Evolutionary conservation across 2,329 filamentous ascomycete genomes (phyloP).

Genomic region (Xylaria sp.): DNA sequence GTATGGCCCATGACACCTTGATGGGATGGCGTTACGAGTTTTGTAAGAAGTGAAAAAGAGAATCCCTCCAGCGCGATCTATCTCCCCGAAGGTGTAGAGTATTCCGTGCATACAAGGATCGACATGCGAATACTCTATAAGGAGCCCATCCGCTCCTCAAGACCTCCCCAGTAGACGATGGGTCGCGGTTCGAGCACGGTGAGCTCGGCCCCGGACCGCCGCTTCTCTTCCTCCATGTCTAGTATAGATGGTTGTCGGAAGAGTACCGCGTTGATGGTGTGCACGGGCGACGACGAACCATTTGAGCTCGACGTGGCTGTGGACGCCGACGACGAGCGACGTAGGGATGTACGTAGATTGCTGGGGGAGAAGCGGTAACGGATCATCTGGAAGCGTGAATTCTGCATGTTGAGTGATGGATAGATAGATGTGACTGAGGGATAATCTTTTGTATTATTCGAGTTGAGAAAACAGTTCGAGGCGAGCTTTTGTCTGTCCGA

Average conservation of each 20-base stretch:
- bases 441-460: not conserved
- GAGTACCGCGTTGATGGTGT: conserved; percentile 68
- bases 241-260: conserved; percentile 66
- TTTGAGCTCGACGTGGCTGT: conserved; percentile 54
- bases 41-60: not conserved
- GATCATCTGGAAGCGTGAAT: conserved; percentile 61
- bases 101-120: not conserved
- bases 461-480: not conserved
- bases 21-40: not conserved
- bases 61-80: not conserved
- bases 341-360: conserved; percentile 62
- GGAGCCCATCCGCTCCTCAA: conserved; percentile 66
- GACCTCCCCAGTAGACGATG: conserved; percentile 70
- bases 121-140: conserved; percentile 44
- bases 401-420: conserved; percentile 54
- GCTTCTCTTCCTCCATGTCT: conserved; percentile 67
- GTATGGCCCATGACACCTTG: not conserved
- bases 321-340: conserved; percentile 60
- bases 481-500: not conserved
- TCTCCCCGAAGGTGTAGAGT: not conserved
- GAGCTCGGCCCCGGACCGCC: conserved; percentile 62
- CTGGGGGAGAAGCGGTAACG: conserved; percentile 61
- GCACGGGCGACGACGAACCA: conserved; percentile 55
- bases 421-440: conserved; percentile 5
- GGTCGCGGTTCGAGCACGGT: conserved; percentile 69